These are phyloP conservation scores for Talaromyces rugulosus DNA, from an alignment of 2,329 filamentous ascomycete genomes.

Conservation along the genomic window DNA sequence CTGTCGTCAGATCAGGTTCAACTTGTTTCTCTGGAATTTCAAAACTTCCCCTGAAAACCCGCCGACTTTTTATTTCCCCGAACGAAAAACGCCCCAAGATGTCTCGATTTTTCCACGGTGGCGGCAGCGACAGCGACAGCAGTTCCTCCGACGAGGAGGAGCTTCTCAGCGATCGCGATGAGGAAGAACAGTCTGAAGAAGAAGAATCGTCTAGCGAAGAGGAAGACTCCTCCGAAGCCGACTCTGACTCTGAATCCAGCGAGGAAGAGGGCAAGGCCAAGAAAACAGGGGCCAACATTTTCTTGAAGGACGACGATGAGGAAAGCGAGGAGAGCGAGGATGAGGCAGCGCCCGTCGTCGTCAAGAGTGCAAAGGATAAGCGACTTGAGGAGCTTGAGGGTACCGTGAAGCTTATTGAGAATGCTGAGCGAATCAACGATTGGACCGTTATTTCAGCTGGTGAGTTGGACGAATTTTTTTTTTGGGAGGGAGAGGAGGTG, in stretches of 20 bases:
- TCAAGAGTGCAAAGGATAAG: slow-evolving; percentile 99
- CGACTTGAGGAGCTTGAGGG: slow-evolving; percentile 87
- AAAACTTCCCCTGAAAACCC: neutral
- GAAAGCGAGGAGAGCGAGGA: slow-evolving; percentile 73
- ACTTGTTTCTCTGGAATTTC: neutral
- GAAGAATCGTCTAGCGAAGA: slow-evolving; percentile 45
- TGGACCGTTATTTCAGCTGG: slow-evolving; percentile 89
- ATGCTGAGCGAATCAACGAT: slow-evolving; percentile 95
- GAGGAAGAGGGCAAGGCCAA: slow-evolving; percentile 54
- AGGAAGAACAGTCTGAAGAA: slow-evolving; percentile 55
- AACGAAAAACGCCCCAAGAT: slow-evolving; percentile 43
- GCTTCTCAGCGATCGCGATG: slow-evolving; percentile 77
- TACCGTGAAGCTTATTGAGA: slow-evolving; percentile 87
- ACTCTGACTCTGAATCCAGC: slow-evolving; percentile 45
- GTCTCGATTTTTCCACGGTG: slow-evolving; percentile 97
- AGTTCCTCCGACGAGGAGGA: slow-evolving; percentile 92
- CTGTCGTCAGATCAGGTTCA: neutral
- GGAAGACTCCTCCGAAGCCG: slow-evolving; percentile 52
- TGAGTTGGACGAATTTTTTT: slow-evolving; percentile 44
- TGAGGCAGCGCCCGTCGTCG: slow-evolving; percentile 76
- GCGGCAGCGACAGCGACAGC: slow-evolving; percentile 92
- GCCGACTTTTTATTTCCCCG: neutral
- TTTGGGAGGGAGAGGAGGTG: neutral
- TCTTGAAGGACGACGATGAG: slow-evolving; percentile 75
- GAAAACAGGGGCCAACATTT: slow-evolving; percentile 70